A percentile compares a stretch with the other conserved stretches of the same genome.
Conservation (phyloP, 2,329 filamentous ascomycete genomes). For the Teratosphaeriaceae sp. region DNA sequence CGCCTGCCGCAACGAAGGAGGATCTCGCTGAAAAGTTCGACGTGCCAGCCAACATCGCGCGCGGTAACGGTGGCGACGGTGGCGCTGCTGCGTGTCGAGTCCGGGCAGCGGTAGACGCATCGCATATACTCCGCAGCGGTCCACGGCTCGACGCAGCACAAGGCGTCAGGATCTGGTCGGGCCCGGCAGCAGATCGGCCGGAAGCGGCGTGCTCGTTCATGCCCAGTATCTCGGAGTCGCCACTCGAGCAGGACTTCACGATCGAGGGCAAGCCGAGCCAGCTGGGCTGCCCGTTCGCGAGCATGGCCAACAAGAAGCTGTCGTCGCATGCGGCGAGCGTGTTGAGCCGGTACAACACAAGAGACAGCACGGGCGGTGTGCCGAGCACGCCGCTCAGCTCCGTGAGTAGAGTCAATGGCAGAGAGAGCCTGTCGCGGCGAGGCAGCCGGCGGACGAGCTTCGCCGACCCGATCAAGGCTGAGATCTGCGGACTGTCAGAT, state of each 20-base stretch:
- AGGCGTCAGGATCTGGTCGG: slow-evolving; percentile 29
- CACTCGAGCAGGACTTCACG: slow-evolving; percentile 83
- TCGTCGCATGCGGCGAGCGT: slow-evolving; percentile 34
- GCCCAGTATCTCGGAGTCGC: slow-evolving; percentile 34
- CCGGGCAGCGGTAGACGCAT: slow-evolving; percentile 26
- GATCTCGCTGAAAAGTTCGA: slow-evolving; percentile 6
- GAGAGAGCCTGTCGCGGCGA: slow-evolving; percentile 35
- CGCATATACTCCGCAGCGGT: slow-evolving; percentile 13
- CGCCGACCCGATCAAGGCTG: slow-evolving; percentile 30
- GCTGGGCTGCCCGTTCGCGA: slow-evolving; percentile 74
- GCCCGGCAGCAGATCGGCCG: slow-evolving; percentile 31
- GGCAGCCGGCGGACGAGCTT: slow-evolving; percentile 25
- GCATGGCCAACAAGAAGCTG: slow-evolving; percentile 37
- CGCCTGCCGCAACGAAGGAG: slow-evolving; percentile 18
- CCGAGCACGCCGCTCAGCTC: slow-evolving; percentile 22
- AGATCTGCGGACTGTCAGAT: slow-evolving; percentile 29
- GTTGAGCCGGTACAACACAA: slow-evolving; percentile 31
- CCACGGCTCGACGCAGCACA: slow-evolving; percentile 10
- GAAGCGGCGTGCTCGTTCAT: slow-evolving; percentile 30
- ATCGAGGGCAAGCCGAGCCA: slow-evolving; percentile 73
- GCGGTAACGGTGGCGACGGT: slow-evolving; percentile 9
- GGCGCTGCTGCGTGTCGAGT: slow-evolving; percentile 32
- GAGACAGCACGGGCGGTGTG: slow-evolving; percentile 5
- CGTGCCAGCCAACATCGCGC: slow-evolving; percentile 28
- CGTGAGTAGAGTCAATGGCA: slow-evolving; percentile 31